Evolutionary conservation across 2,329 filamentous ascomycete species (phyloP).

Genomic region (Claviceps humidiphila): DNA sequence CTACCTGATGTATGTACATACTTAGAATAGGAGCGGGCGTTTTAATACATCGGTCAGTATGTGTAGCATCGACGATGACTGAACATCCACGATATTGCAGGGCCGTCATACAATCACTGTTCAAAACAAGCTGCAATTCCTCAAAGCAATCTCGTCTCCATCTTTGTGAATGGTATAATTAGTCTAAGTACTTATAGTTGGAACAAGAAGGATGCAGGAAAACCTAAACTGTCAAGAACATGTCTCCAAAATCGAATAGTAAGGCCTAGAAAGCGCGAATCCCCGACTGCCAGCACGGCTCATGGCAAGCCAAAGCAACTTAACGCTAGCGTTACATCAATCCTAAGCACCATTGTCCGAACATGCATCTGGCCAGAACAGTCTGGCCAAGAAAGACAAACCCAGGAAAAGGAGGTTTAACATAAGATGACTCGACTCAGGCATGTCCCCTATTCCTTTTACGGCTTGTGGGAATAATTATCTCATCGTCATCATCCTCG

Average conservation of each 20-base stretch:
- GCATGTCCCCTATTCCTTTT: not conserved
- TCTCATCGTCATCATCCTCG: slow-evolving; percentile 29
- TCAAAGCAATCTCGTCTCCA: not conserved
- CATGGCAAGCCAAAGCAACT: too few relatives aligned
- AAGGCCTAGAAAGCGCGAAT: not conserved
- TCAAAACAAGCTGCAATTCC: not conserved
- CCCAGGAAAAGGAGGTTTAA: not conserved
- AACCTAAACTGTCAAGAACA: not conserved
- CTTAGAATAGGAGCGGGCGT: too few relatives aligned
- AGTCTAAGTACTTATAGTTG: not conserved
- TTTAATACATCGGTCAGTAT: too few relatives aligned
- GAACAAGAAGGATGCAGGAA: not conserved
- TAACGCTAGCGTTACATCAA: not conserved
- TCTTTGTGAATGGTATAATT: not conserved
- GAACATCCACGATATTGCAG: too few relatives aligned
- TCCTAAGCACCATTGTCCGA: not conserved
- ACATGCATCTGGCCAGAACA: not conserved
- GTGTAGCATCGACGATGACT: too few relatives aligned
- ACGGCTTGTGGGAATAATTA: not conserved
- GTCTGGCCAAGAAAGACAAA: not conserved
- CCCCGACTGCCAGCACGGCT: not conserved
- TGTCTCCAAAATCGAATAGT: not conserved
- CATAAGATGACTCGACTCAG: not conserved
- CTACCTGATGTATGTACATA: too few relatives aligned
- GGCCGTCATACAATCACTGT: too few relatives aligned